Evolutionary conservation across 495 filamentous ascomycete species (phyloP), one percentile per base, ranked within the genome.

Genomic region (Podospora didyma): DNA sequence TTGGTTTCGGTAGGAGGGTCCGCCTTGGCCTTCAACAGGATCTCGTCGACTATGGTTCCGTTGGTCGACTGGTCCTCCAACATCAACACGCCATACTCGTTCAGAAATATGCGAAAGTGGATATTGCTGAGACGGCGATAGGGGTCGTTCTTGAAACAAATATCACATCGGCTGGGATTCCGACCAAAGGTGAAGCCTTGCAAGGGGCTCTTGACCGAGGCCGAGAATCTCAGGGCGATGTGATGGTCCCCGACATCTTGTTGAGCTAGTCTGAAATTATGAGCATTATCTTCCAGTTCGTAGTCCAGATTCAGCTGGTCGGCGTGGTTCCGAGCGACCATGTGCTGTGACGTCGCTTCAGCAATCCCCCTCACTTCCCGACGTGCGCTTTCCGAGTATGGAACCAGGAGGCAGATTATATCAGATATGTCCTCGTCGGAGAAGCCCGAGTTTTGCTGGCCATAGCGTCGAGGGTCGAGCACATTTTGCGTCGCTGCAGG

Each of bases 41-140:
- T 70, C 21, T 81, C 74, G 68, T 96, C 92, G 47, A 98, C 91
- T 35, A 89, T 69, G 7, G 95, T 97, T 21, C 94, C 94, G 60
- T 96, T 97, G 0, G 91, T 96, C 0, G 94, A 97, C 51, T 81
- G 79, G 60, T 98, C 94, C 68, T 96, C 85, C 4, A 97, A 71
- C 92, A 98, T 96, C 61, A 97, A 75, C 44, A 87, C 84, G 11
- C 83, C 89, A 46, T 88, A 80, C 3, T 82, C 72, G 53, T 90
- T 97, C 50, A 96, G 72, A 63, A 86, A 95, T 53, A 98, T 96
- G 34, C 90, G 85, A 68, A 96, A 98, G 64, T 98, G 94, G 12
- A 82, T 76, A 65, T 96, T 96, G 71, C 92, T 96, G 37, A 97
- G 76, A 19, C 85, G 80, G 51, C 72, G 82, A 51, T 76, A 69